These are phyloP conservation scores for Eleusine indica DNA, from an alignment of 176 grass and related monocot genomes.

Conservation along the genomic window DNA sequence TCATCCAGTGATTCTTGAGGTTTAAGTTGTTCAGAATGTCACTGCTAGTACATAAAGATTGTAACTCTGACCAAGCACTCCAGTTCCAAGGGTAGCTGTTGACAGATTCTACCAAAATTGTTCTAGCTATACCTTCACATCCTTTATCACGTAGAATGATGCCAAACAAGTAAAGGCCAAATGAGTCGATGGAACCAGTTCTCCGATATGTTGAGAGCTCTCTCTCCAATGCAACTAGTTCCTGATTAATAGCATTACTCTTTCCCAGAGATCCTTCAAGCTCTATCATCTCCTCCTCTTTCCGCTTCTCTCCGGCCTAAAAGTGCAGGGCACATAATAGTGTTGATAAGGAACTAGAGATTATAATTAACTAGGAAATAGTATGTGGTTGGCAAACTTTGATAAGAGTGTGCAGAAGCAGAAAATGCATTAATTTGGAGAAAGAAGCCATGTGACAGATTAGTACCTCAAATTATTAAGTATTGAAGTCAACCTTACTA, in stretches of 20 bases:
- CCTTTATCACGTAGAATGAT: slow-evolving; percentile 92
- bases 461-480: slow-evolving; percentile 4
- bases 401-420: background rate
- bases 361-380: slow-evolving; percentile 16
- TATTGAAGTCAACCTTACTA: background rate
- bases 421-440: background rate
- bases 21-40: slow-evolving; percentile 82
- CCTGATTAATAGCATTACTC: slow-evolving; percentile 72
- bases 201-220: slow-evolving; percentile 75
- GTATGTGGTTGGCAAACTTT: background rate
- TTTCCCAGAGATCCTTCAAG: slow-evolving; percentile 94
- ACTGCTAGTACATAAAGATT: slow-evolving; percentile 71
- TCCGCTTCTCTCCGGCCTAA: slow-evolving; percentile 92
- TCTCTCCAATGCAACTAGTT: slow-evolving; percentile 79
- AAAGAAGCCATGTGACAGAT: slow-evolving; percentile 12
- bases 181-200: slow-evolving; percentile 85
- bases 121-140: slow-evolving; percentile 62
- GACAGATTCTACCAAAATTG: slow-evolving; percentile 81
- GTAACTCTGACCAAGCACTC: slow-evolving; percentile 93
- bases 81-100: slow-evolving; percentile 98
- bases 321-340: slow-evolving; percentile 36
- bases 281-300: slow-evolving; percentile 94
- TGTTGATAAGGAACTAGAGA: slow-evolving; percentile 6
- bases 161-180: slow-evolving; percentile 90
- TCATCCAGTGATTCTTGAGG: slow-evolving; percentile 99